Percentiles rank a stretch among this genome's conserved stretches.
Evolutionary conservation across 2,329 filamentous ascomycete genomes (phyloP).

Genomic region (Aspergillus sp.): DNA sequence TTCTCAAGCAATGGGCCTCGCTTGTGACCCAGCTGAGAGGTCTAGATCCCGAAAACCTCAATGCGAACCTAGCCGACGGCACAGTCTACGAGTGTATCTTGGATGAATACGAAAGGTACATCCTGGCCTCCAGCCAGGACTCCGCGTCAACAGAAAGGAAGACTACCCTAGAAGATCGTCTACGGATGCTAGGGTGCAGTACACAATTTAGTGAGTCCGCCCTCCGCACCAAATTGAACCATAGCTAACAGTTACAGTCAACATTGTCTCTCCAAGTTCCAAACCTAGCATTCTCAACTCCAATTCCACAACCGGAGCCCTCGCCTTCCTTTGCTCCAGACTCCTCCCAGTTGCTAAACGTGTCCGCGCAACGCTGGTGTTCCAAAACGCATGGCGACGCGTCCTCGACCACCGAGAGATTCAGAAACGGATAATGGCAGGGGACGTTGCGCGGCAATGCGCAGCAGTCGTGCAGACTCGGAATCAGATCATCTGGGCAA

Average conservation of each 20-base stretch:
- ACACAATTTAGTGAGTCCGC: constrained; percentile 42
- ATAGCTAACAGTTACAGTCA: constrained; percentile 36
- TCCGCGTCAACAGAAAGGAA: background rate
- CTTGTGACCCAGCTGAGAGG: constrained; percentile 50
- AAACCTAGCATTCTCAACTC: constrained; percentile 54
- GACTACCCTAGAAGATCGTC: constrained; percentile 30
- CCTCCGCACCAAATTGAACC: background rate
- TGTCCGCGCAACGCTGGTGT: constrained; percentile 51
- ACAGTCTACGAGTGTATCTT: constrained; percentile 56
- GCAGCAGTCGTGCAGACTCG: constrained; percentile 47
- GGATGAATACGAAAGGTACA: constrained; percentile 54
- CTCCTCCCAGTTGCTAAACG: constrained; percentile 52
- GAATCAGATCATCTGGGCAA: constrained; percentile 43
- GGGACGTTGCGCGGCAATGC: constrained; percentile 39
- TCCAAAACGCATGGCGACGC: constrained; percentile 55
- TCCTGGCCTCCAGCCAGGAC: constrained; percentile 20
- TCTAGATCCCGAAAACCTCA: constrained; percentile 53
- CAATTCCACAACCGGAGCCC: constrained; percentile 56
- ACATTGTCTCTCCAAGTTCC: constrained; percentile 40
- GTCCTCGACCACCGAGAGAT: constrained; percentile 19
- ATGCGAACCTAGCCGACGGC: constrained; percentile 58
- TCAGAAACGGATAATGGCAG: constrained; percentile 22
- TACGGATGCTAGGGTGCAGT: constrained; percentile 43
- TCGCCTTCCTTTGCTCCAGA: constrained; percentile 61
- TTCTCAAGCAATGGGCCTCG: constrained; percentile 59